phyloP scores from a whole-genome alignment of 768 basidiomycete species.

The Mycena sanguinolenta region DNA sequence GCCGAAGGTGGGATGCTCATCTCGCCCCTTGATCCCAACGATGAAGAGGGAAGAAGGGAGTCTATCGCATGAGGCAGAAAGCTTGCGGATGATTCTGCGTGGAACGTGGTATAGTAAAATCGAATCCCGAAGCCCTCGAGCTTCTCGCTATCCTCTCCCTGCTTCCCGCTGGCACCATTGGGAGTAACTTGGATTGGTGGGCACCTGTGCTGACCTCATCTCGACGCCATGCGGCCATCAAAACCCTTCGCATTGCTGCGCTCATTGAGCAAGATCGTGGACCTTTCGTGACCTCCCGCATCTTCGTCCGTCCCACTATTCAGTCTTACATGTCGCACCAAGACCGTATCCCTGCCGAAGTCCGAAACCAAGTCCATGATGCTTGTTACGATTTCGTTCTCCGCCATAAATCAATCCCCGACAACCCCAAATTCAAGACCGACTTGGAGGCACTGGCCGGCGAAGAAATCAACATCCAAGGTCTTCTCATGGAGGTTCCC shows the following conservation, averaged over 20 bases:
- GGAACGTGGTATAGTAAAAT: too few relatives aligned
- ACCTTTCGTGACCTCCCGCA: constrained; percentile 9
- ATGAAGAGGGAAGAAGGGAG: too few relatives aligned
- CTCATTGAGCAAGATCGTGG: constrained; percentile 14
- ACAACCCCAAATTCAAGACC: constrained; percentile 8
- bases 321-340: constrained; percentile 35
- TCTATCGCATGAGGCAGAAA: too few relatives aligned
- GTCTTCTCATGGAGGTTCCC: constrained; percentile 31
- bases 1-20: too few relatives aligned
- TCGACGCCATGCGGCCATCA: constrained; percentile 14
- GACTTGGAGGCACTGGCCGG: neutral
- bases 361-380: constrained; percentile 23
- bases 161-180: constrained; percentile 41
- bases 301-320: constrained; percentile 39
- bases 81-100: too few relatives aligned
- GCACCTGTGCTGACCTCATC: constrained; percentile 15
- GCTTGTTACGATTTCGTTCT: constrained; percentile 35
- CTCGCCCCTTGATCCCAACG: too few relatives aligned
- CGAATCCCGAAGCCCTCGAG: too few relatives aligned
- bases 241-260: constrained; percentile 15
- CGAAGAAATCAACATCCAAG: neutral
- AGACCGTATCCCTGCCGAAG: constrained; percentile 21
- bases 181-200: constrained; percentile 28
- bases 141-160: constrained; percentile 35
- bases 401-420: constrained; percentile 20